Percentiles rank a stretch among this genome's conserved stretches.
Conservation (phyloP, 23 red algal species). For the Cyanidiococcus yangmingshanensis region DNA sequence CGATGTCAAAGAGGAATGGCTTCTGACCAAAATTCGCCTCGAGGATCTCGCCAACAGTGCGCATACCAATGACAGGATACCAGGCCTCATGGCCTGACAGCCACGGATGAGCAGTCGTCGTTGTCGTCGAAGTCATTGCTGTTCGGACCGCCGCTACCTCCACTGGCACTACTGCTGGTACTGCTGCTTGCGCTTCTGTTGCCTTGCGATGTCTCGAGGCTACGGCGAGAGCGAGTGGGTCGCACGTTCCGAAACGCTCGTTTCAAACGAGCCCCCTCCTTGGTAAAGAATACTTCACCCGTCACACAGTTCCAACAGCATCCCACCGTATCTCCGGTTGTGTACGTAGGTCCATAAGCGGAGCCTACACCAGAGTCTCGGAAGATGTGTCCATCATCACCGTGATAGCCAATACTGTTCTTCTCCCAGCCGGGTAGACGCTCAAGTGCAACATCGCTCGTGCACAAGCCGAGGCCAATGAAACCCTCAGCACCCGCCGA, state of each 20-base stretch:
- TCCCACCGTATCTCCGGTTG: slow-evolving; percentile 73
- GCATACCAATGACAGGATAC: slow-evolving; percentile 90
- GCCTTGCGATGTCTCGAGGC: neutral
- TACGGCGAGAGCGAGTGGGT: neutral
- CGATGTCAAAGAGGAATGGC: slow-evolving; percentile 71
- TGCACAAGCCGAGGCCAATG: slow-evolving; percentile 86
- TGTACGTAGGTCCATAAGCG: slow-evolving; percentile 83
- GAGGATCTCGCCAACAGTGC: slow-evolving; percentile 50
- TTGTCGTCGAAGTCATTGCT: neutral
- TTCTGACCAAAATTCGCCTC: slow-evolving; percentile 80
- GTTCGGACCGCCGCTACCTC: neutral
- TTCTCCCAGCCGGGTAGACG: slow-evolving; percentile 91
- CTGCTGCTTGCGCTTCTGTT: neutral
- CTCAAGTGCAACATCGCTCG: slow-evolving; percentile 47
- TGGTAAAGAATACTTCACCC: slow-evolving; percentile 81
- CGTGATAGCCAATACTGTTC: slow-evolving; percentile 75
- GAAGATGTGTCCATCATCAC: slow-evolving; percentile 89
- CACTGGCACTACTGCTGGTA: neutral
- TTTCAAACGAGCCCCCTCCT: slow-evolving; percentile 63
- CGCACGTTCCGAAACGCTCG: slow-evolving; percentile 52
- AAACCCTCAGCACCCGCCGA: slow-evolving; percentile 56
- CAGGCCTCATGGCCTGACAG: slow-evolving; percentile 19
- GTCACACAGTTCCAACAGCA: slow-evolving; percentile 85
- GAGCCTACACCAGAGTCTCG: slow-evolving; percentile 60
- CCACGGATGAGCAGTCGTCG: neutral